Evolutionary conservation across 1,284 basidiomycete species (phyloP), one percentile per base, ranked within the genome.

Genomic region (Cerioporus squamosus): DNA sequence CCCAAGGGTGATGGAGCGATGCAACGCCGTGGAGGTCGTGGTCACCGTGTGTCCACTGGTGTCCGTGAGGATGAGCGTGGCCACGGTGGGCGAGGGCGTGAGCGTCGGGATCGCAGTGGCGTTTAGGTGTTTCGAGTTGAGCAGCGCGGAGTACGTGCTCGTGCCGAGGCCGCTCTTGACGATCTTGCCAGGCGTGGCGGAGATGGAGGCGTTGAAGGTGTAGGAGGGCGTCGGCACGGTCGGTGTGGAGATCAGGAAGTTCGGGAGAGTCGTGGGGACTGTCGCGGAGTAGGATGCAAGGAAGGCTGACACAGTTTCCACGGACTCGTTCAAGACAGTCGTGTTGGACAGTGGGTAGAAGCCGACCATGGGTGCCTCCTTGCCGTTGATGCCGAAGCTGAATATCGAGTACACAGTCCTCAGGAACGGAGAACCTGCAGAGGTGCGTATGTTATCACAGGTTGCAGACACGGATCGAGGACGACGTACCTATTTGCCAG

Each of bases 341-440:
- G 74, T 68, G 65, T 85, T 85, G 33, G 70, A 68, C 43, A 87
- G 74, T 23, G 86, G 74, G 68, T 91, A 93, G 42, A 93, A 72
- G 22, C 91, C 91, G 57, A 93, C 84, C 74, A 88, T 78, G 12
- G 90, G 90, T 5, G 87, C 77, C 69, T 93, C 90, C 62, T 86
- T 85, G 38, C 73, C 71, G 66, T 89, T 81, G 61, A 93, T 91
- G 15, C 91, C 90, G 59, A 84, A 89, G 70, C 90, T 91, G 78
- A 85, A 95, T 47, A 95, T 79, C 4, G 88, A 87, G 72, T 95
- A 95, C 0, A 94, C 90, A 2, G 90, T 90, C 47, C 87, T 81
- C 57, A 96, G 70, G 72, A 95, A 95, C 0, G 91, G 81, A 2
- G 84, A 78, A n/a, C 93, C 93, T 79, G 8, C 39, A 23, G 42